Conservation (phyloP, 1,284 basidiomycete species). For the Sanghuangporus sanghuang region DNA sequence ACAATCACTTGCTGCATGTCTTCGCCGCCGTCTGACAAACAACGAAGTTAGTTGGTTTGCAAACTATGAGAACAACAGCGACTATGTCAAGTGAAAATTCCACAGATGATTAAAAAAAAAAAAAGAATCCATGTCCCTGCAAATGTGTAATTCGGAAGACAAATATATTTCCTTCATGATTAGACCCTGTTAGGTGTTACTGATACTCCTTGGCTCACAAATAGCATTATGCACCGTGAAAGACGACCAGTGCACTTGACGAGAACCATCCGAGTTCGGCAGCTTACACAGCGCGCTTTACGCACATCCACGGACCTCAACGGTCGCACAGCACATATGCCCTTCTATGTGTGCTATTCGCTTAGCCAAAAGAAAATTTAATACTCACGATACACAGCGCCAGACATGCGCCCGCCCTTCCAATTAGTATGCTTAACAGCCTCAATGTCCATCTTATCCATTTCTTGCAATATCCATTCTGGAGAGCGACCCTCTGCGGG, state of each 20-base stretch:
- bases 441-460: conserved; percentile 72
- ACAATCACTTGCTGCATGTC: conserved; percentile 73
- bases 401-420: conserved; percentile 77
- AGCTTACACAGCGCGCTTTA: no score
- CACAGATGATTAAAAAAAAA: background rate
- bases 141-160: no score
- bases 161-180: no score
- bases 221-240: no score
- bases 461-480: conserved; percentile 79
- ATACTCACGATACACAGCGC: conserved; percentile 80
- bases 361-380: background rate
- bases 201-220: no score
- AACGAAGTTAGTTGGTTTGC: background rate
- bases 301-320: no score
- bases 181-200: no score
- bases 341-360: no score
- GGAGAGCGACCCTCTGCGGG: conserved; percentile 62
- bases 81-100: background rate
- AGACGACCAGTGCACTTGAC: no score
- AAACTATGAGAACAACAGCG: background rate
- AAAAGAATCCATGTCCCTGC: background rate
- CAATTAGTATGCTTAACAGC: conserved; percentile 47
- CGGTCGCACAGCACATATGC: no score
- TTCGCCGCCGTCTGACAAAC: conserved; percentile 67
- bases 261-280: no score